Base-by-base conservation (phyloP, 169 alveolate genomes). In the Plasmodium yoelii region DNA sequence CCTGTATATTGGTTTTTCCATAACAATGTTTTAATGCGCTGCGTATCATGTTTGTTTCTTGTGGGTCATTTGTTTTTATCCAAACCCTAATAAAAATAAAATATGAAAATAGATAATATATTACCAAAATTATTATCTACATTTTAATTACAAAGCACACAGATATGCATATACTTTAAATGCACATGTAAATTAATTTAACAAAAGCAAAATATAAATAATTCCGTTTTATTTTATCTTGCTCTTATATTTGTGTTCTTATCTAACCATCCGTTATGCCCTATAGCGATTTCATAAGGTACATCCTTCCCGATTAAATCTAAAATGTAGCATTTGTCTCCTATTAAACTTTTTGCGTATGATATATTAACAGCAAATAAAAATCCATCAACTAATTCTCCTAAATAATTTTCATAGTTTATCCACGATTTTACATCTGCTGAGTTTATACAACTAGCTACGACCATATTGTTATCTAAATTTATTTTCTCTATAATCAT, bases 391-490 rank as follows among this genome's bases (percentile, higher is more conserved):
- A 73, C 77, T 18, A 93, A 89, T 18, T 87, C 94, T 18, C 96
- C 96, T 53, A 93, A 92, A 46, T 93, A 93, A 39, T 92, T 90
- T 56, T 93, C 96, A 59, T 90, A 88, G 9, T 93, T 93, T 24
- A 93, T 88, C 95, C 95, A 93, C 24, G 90, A 89, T 70, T 93
- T 93, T 61, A 89, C 90, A 55, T 89, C 94, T 49, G 88, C 87
- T 57, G 87, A 90, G 56, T 87, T 87, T 9, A 91, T 60, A 46
- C 96, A 93, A 56, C 94, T 73, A 44, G 93, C 86, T 80, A 49
- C 87, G 64, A 51, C 90, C 70, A 73, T 92, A 87, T 42, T 74
- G 57, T 67, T 72, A 22, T 59, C 91, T 68, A 59, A 84, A 73
- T 56, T 88, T 24, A 67, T 87, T 65, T 49, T 87, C 61, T 64